phyloP scores from a whole-genome alignment of 306 rosid species.

The Cicer cuneatum region DNA sequence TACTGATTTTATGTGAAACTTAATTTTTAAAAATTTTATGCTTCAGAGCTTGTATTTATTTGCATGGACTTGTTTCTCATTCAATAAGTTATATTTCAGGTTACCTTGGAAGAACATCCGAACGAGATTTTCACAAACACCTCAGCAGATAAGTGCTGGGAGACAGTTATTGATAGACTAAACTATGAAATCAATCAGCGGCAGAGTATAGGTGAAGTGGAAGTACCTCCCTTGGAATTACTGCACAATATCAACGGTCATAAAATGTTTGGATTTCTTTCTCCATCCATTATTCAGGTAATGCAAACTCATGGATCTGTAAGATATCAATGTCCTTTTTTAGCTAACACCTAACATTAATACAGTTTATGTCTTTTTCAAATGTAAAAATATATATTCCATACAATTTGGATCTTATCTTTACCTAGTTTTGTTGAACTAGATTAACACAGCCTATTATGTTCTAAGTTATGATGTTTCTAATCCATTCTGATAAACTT shows the following conservation, averaged over 20 bases:
- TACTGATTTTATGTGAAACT: too few species aligned
- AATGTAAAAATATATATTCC: constrained; percentile 1
- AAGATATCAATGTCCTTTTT: background rate
- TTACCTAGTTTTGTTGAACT: constrained; percentile 10
- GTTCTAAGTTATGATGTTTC: constrained; percentile 34
- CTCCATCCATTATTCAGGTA: constrained; percentile 70
- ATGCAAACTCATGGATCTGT: constrained; percentile 18
- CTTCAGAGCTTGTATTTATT: constrained; percentile 6
- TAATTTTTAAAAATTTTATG: background rate
- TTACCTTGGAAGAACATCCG: constrained; percentile 71
- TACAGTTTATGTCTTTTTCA: background rate
- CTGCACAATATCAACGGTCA: constrained; percentile 61
- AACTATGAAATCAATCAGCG: constrained; percentile 53
- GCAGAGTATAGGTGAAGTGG: constrained; percentile 47
- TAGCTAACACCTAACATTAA: constrained; percentile 8
- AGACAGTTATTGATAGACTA: constrained; percentile 59
- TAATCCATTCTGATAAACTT: constrained; percentile 35
- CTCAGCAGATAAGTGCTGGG: constrained; percentile 77
- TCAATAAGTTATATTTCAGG: constrained; percentile 58
- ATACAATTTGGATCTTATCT: background rate
- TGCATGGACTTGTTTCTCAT: constrained; percentile 14
- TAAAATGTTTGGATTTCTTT: constrained; percentile 84
- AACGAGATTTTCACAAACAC: constrained; percentile 54
- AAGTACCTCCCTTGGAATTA: constrained; percentile 51
- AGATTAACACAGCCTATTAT: constrained; percentile 15